Evolutionary conservation across 2,329 filamentous ascomycete genomes (phyloP).

Genomic region (Hypoxylon sp.): DNA sequence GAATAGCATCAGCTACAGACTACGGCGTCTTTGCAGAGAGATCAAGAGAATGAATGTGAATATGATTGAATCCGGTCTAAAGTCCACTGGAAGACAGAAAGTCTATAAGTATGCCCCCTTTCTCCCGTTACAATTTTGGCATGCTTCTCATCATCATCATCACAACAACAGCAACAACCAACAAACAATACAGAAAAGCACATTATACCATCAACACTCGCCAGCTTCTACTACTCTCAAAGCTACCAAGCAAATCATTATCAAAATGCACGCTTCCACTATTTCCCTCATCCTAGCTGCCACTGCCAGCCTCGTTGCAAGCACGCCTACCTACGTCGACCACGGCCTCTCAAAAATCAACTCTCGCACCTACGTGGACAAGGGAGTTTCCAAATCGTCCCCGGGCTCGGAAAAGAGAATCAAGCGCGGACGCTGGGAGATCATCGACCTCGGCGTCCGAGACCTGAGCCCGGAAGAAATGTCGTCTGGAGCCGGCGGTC

Average conservation of each 20-base stretch:
- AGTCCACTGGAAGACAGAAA: neutral
- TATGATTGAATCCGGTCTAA: neutral
- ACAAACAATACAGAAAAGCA: neutral
- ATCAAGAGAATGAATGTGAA: neutral
- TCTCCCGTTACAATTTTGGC: neutral
- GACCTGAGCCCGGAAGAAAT: neutral
- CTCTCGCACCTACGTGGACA: neutral
- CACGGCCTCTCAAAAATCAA: neutral
- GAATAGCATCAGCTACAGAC: neutral
- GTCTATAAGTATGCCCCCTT: neutral
- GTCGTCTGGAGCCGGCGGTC: neutral
- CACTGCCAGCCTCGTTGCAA: neutral
- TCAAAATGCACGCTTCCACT: neutral
- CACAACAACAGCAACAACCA: neutral
- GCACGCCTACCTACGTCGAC: neutral
- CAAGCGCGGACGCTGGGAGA: conserved; percentile 1
- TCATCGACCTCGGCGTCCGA: neutral
- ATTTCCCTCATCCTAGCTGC: neutral
- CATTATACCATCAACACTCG: neutral
- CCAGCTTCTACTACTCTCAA: no score
- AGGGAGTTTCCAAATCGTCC: neutral
- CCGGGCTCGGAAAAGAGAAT: neutral
- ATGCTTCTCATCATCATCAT: neutral
- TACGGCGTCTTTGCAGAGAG: neutral
- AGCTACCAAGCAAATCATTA: no score